These are phyloP conservation scores for Sarocladium oryzae DNA, from an alignment of 2,329 filamentous ascomycete species.

Conservation along the genomic window DNA sequence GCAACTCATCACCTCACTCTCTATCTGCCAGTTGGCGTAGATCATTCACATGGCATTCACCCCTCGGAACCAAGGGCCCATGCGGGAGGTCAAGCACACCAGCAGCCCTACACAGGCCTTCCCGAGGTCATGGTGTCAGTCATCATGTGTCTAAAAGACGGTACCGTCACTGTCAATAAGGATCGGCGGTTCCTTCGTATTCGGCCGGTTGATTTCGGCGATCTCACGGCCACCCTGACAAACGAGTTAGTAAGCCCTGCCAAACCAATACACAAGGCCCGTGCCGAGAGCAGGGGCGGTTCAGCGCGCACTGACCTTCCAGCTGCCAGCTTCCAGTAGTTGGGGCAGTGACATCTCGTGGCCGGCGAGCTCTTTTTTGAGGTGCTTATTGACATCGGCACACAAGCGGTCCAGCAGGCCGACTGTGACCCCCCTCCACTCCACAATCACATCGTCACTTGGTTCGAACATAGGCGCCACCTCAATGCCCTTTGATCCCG, in stretches of 20 bases:
- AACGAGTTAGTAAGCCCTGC: conserved; percentile 4
- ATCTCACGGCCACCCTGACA: conserved; percentile 81
- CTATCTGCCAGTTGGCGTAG: too few relatives aligned
- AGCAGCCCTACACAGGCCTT: neutral
- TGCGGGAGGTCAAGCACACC: too few relatives aligned
- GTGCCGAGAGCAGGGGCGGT: neutral
- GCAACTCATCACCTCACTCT: too few relatives aligned
- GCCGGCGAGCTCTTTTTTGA: conserved; percentile 60
- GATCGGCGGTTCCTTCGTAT: conserved; percentile 94
- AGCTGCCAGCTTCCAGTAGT: conserved; percentile 90
- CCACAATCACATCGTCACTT: conserved; percentile 54
- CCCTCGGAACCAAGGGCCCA: too few relatives aligned
- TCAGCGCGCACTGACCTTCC: conserved; percentile 65
- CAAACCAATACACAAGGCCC: neutral
- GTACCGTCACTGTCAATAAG: conserved; percentile 95
- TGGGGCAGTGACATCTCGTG: conserved; percentile 74
- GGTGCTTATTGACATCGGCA: conserved; percentile 49
- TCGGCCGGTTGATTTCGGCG: conserved; percentile 89
- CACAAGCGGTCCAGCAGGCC: conserved; percentile 51
- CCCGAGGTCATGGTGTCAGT: neutral
- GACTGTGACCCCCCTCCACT: conserved; percentile 60
- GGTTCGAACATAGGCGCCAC: conserved; percentile 54
- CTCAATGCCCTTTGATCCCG: conserved; percentile 55
- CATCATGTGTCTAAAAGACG: conserved; percentile 60
- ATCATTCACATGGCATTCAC: too few relatives aligned